Evolutionary conservation across 2,329 filamentous ascomycete genomes (phyloP), one percentile per base, ranked within the genome.

Genomic region (Pestalotiopsis sp.): DNA sequence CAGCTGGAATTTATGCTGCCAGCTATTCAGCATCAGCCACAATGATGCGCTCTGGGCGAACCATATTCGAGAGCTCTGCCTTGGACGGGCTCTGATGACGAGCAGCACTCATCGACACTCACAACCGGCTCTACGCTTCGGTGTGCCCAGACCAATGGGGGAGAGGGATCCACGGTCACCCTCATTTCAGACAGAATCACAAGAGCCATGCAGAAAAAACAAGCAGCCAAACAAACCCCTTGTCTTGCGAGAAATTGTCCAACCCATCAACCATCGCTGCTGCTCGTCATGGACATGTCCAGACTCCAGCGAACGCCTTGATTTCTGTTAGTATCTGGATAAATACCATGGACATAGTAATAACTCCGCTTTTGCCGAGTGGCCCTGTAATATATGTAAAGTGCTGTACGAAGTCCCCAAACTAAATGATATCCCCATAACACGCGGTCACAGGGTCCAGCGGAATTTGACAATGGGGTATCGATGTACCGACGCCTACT

Each of bases 141-240:
- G 17, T n/a, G 23, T 36, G 57, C 57, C 9, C 57, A 17, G 4
- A 20, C 31, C 25, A 36, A 40, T 25, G 61, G 38, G 17, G 38
- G 20, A 23, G 40, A 64, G 61, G 61, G 36, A 12, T 40, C 36
- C n/a, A 64, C 38, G 40, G 6, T 49, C 17, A 52, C 36, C 20
- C 23, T 64, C 36, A 36, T 64, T 64, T 64, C 61, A 62, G 61
- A 23, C 20, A 23, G 23, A 62, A 62, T n/a, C 59, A 56, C 59
- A 23, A 23, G 23, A 40, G 23, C 59, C 59, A 14, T 62, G 57
- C 23, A 13, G 23, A 13, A 17, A 17, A 62, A 62, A 20, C 17
- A 17, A 31, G 27, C 40, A 38, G 57, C 57, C 25, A n/a, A 11
- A 23, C 36, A 64, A 38, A 25, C 38, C 14, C 14, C 45, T 52